These are phyloP conservation scores for Fusarium setosum DNA, from an alignment of 2,329 filamentous ascomycete genomes.

Conservation along the genomic window DNA sequence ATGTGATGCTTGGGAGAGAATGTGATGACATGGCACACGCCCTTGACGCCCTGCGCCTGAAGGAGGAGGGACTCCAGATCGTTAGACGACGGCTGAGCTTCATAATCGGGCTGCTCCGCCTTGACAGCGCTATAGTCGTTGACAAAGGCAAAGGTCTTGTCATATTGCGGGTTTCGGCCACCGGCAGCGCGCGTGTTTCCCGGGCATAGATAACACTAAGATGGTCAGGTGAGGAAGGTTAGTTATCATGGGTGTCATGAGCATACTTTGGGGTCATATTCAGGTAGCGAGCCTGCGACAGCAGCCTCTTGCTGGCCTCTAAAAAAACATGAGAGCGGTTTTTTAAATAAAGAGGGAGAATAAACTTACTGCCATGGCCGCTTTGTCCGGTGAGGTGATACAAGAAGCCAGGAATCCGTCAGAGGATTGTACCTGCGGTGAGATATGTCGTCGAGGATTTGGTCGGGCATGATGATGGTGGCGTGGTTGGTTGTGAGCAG, in stretches of 20 bases:
- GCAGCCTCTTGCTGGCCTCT: conserved; percentile 84
- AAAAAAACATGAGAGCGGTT: conserved; percentile 12
- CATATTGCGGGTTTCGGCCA: conserved; percentile 86
- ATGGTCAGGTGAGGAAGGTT: conserved; percentile 15
- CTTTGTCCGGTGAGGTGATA: conserved; percentile 96
- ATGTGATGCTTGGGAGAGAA: conserved; percentile 92
- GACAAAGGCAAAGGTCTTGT: conserved; percentile 91
- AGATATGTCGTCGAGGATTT: conserved; percentile 93
- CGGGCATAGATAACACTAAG: conserved; percentile 91
- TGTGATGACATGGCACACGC: conserved; percentile 96
- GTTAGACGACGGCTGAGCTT: conserved; percentile 53
- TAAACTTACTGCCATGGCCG: conserved; percentile 93
- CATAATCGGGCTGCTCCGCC: conserved; percentile 87
- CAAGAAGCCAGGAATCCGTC: conserved; percentile 89
- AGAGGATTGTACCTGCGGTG: conserved; percentile 95
- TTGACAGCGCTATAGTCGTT: conserved; percentile 99
- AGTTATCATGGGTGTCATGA: conserved; percentile 15
- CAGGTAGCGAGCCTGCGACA: conserved; percentile 75
- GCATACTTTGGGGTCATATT: conserved; percentile 80
- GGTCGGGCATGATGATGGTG: conserved; percentile 70
- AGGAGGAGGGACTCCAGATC: conserved; percentile 82
- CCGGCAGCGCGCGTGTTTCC: conserved; percentile 90
- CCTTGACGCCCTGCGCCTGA: conserved; percentile 86
- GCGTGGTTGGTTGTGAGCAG: conserved; percentile 23
- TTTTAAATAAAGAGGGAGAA: neutral